A percentile compares a stretch with the other conserved stretches of the same genome.
phyloP scores from a whole-genome alignment of 2,329 filamentous ascomycete species.

The Talaromyces sp. region DNA sequence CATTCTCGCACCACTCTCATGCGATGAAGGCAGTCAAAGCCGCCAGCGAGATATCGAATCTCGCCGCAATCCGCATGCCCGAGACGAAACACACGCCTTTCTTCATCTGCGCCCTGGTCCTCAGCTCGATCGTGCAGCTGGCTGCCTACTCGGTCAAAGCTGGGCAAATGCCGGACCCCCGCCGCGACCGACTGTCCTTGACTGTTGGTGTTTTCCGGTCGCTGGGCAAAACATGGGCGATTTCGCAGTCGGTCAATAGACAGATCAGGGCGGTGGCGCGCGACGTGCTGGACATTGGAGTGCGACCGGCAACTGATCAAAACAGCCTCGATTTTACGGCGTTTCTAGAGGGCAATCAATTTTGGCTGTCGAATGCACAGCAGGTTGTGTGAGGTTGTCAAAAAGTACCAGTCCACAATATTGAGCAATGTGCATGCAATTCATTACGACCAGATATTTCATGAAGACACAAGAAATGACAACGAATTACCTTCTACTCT shows the following conservation, averaged over 20 bases:
- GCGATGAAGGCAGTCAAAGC: slow-evolving; percentile 75
- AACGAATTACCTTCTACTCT: neutral
- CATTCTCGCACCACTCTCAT: slow-evolving; percentile 47
- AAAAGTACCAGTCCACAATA: too few species aligned
- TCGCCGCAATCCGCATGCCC: slow-evolving; percentile 55
- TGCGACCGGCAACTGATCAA: slow-evolving; percentile 30
- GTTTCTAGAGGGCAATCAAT: slow-evolving; percentile 28
- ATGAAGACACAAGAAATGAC: neutral
- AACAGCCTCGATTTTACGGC: slow-evolving; percentile 25
- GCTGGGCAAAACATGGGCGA: slow-evolving; percentile 64
- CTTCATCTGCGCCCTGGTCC: slow-evolving; percentile 72
- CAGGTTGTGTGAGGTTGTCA: neutral
- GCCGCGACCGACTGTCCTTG: slow-evolving; percentile 65
- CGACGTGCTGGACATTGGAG: slow-evolving; percentile 53
- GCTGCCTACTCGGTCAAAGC: slow-evolving; percentile 65
- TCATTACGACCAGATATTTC: neutral
- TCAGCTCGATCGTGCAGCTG: slow-evolving; percentile 75
- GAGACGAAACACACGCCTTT: slow-evolving; percentile 73
- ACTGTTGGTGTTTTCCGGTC: slow-evolving; percentile 71
- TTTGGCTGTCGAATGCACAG: slow-evolving; percentile 24
- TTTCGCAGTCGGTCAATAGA: slow-evolving; percentile 61
- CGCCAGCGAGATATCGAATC: slow-evolving; percentile 70
- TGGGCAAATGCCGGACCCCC: slow-evolving; percentile 52
- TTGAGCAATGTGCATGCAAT: neutral
- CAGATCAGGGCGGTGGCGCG: slow-evolving; percentile 76